Base-by-base conservation (phyloP, 768 basidiomycete genomes). In the Agaricus sinodeliciosus region DNA sequence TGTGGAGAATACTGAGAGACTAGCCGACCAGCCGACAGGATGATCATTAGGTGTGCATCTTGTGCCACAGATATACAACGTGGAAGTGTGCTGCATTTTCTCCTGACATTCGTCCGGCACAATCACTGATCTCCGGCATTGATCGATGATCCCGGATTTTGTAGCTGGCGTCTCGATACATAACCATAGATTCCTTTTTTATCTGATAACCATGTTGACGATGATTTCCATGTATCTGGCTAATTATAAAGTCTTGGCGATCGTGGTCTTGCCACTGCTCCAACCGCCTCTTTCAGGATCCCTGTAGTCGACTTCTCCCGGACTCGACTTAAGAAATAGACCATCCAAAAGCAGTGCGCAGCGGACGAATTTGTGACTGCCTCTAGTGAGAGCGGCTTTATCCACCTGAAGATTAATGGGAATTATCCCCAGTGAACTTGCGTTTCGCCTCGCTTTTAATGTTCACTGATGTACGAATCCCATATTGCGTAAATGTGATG, bases 261-360 rank as follows among this genome's bases (percentile, higher is more conserved):
- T 35, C 67, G 69, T 39, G 57, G 58, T 41, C 63, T 66, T 31
- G 67, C 63, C 28, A 40, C 60, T 22, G 57, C 63, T 9, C 60
- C 57, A 27, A 50, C 60, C 48, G 55, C 44, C 22, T 60, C 66
- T 22, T 84, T 86, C 62, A 70, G 69, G 31, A 90, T 92, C 49
- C 91, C 91, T 25, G 70, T 91, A 26, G 80, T 93, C 59, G 81
- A 91, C 70, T 91, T 94, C 58, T 72, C 79, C 59, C 82, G 78
- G 51, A 90, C 85, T 63, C 61, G 68, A n/a, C 75, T 80, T 0
- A 46, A 61, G n/a, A 1, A 66, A 70, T 12, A 8, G 45, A 9
- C 45, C 52, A 13, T 41, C 22, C 9, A 83, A 87, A 60, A 87
- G 68, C 75, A 78, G 54, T 63, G 72, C 5, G 78, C 82, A 0